Conservation (phyloP, 1,284 basidiomycete species). For the Tetrapyrgos nigripes region DNA sequence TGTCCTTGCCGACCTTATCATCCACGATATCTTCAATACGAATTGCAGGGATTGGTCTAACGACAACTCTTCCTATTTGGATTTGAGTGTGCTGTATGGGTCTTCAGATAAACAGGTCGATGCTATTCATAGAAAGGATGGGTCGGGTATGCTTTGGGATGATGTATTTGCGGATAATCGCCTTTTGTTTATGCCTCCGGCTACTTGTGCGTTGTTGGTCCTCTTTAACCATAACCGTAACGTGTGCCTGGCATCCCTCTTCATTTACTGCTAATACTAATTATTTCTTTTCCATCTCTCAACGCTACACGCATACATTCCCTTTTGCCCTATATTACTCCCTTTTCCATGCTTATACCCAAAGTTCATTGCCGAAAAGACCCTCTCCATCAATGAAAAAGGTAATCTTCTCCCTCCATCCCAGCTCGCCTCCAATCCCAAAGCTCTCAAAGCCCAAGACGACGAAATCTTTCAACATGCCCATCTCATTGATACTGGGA, state of each 20-base stretch:
- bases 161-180: conserved; percentile 76
- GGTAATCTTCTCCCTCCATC: conserved; percentile 47
- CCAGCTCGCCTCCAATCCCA: conserved; percentile 32
- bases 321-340: too few species aligned
- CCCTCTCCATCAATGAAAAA: conserved; percentile 73
- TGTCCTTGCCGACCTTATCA: conserved; percentile 79
- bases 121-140: conserved; percentile 56
- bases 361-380: conserved; percentile 74
- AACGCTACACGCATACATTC: too few species aligned
- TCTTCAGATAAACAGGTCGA: conserved; percentile 55
- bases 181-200: conserved; percentile 79
- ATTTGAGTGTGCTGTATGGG: conserved; percentile 80
- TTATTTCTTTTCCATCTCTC: conserved; percentile 15
- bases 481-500: conserved; percentile 76
- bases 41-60: conserved; percentile 58
- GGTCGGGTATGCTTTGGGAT: conserved; percentile 67
- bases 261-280: conserved; percentile 1
- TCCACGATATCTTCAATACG: conserved; percentile 78
- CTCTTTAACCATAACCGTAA: conserved; percentile 79
- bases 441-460: conserved; percentile 53
- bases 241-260: conserved; percentile 44
- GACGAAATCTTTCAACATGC: conserved; percentile 81
- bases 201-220: conserved; percentile 70
- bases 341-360: too few species aligned
- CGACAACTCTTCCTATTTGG: conserved; percentile 76